A percentile compares a stretch with the other conserved stretches of the same genome.
Evolutionary conservation across 2,329 filamentous ascomycete genomes (phyloP).

Genomic region (Cladosporium phlei): DNA sequence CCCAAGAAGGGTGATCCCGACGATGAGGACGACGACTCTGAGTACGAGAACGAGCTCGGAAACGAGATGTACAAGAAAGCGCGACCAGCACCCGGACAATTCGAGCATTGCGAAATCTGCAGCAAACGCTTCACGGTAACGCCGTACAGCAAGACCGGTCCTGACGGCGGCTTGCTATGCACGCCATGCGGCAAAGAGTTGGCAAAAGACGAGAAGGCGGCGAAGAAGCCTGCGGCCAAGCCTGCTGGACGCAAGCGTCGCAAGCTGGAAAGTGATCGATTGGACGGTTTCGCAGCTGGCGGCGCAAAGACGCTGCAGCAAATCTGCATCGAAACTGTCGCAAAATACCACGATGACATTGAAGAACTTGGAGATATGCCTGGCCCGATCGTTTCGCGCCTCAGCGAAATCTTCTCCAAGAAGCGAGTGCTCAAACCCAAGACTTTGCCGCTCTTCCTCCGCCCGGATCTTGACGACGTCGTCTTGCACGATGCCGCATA

Average conservation of each 20-base stretch:
- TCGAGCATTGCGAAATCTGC: slow-evolving; percentile 82
- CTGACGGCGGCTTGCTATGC: slow-evolving; percentile 82
- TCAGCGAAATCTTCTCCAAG: slow-evolving; percentile 62
- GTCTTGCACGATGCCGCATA: slow-evolving; percentile 61
- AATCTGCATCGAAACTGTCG: slow-evolving; percentile 60
- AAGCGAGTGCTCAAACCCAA: slow-evolving; percentile 53
- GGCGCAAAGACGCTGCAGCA: slow-evolving; percentile 67
- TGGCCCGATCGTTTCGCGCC: slow-evolving; percentile 49
- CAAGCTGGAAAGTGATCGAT: slow-evolving; percentile 74
- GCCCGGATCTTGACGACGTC: slow-evolving; percentile 51
- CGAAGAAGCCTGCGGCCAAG: slow-evolving; percentile 55
- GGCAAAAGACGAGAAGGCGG: slow-evolving; percentile 59
- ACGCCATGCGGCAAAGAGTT: slow-evolving; percentile 72
- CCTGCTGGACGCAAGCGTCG: slow-evolving; percentile 59
- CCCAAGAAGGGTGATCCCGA: slow-evolving; percentile 39
- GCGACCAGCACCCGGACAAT: slow-evolving; percentile 70
- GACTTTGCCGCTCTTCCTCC: slow-evolving; percentile 47
- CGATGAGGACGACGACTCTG: slow-evolving; percentile 38
- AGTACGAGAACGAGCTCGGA: slow-evolving; percentile 43
- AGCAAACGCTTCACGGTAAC: slow-evolving; percentile 89
- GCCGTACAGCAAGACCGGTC: slow-evolving; percentile 75
- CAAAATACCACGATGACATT: slow-evolving; percentile 58
- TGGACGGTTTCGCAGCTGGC: slow-evolving; percentile 65
- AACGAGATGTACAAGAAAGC: slow-evolving; percentile 52
- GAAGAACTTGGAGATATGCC: slow-evolving; percentile 63